Evolutionary conservation across 495 filamentous ascomycete species (phyloP), one percentile per base, ranked within the genome.

Genomic region (Sporormia fimetaria): DNA sequence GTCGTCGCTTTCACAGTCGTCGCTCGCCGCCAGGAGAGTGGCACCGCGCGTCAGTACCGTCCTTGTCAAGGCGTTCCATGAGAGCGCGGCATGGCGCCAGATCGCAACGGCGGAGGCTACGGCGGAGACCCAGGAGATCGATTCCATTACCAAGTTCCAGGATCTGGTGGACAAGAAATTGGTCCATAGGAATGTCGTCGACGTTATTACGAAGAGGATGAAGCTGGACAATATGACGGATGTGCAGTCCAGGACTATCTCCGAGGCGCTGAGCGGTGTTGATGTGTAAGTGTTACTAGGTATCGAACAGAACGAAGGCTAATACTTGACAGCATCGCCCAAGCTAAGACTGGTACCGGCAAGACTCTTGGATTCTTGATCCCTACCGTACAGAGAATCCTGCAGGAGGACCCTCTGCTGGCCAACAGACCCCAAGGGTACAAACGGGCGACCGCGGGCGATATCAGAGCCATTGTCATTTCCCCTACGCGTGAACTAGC

Each of bases 401-500:
- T 98, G 56, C 54, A 47, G n/a, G 61, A 66, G 11, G 69, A 81
- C 47, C 75, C 78, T 10, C 55, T 63, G 0, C 61, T 73, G 16
- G 67, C 64, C 23, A 35, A 35, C 10, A 34, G 47, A 21, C n/a
- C 46, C 8, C 48, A 57, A 6, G 32, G 58, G 11, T 32, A 46
- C 23, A 59, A 50, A 11, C 35, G 59, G n/a, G 45, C 71, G 7
- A 56, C 59, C 3, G 57, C 75, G 1, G 58, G 70, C 22, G 85
- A 95, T 57, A 86, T 95, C 45, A 77, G 86, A 40, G 80, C 83
- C 18, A 76, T 98, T 29, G 78, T 98, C 56, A 76, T 98, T 44
- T 96, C 92, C 0, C 90, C 90, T 6, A 98, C 90, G 14, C 75
- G 90, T 42, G 90, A 98, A 63, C 70, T 98, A 46, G 90, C 90